phyloP scores from a whole-genome alignment of 306 rosid species.

The Quercus variabilis region DNA sequence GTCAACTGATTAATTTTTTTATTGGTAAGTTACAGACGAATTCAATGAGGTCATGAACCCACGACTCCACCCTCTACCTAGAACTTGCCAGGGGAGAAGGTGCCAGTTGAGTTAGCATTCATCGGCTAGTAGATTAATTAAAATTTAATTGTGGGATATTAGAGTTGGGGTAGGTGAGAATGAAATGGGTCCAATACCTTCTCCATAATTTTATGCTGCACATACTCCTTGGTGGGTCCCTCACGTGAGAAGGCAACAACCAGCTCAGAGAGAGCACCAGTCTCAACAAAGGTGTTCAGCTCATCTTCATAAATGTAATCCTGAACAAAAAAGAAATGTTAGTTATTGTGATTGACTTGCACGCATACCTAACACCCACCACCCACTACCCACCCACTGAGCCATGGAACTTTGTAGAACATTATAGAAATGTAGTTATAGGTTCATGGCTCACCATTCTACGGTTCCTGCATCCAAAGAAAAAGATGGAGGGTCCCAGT shows the following conservation, averaged over 20 bases:
- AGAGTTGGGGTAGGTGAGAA: not conserved
- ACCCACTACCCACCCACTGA: not conserved
- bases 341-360: not conserved
- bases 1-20: not conserved
- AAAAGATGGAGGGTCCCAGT: slow-evolving; percentile 71
- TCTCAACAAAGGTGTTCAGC: slow-evolving; percentile 59
- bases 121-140: no score
- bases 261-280: slow-evolving; percentile 84
- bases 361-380: not conserved
- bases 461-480: slow-evolving; percentile 93
- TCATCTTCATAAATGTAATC: slow-evolving; percentile 93
- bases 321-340: slow-evolving; percentile 30
- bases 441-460: slow-evolving; percentile 53
- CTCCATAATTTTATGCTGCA: slow-evolving; percentile 90
- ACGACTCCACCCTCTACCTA: no score
- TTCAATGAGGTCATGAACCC: no score
- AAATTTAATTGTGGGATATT: no score
- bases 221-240: slow-evolving; percentile 86
- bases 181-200: slow-evolving; percentile 47
- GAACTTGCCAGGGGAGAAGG: no score
- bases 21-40: no score
- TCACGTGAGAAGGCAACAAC: slow-evolving; percentile 92
- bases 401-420: not conserved
- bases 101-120: no score
- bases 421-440: not conserved